Evolutionary conservation across 1,284 basidiomycete species (phyloP).

Genomic region (Leccinum brunneo-olivaceum): DNA sequence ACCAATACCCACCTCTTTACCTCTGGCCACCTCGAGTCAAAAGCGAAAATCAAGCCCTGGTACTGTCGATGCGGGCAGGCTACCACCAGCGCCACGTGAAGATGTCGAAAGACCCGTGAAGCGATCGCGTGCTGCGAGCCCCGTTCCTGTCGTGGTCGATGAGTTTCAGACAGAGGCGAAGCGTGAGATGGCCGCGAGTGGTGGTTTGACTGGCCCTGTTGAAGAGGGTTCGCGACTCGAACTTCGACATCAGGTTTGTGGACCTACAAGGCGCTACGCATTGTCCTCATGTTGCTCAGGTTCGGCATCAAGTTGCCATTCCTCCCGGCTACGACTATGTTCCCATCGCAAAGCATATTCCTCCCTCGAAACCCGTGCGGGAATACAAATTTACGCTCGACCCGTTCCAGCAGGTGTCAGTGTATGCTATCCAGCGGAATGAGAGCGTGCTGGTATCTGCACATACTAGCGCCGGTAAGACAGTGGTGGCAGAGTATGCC

Average conservation of each 20-base stretch:
- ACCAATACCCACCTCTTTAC: not conserved
- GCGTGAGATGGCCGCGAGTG: conserved; percentile 80
- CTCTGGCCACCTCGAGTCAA: conserved; percentile 5
- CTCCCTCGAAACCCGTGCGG: conserved; percentile 84
- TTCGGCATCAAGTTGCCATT: conserved; percentile 92
- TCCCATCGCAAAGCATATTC: conserved; percentile 89
- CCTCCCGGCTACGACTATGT: conserved; percentile 90
- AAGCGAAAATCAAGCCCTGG: conserved; percentile 22
- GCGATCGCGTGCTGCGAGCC: conserved; percentile 34
- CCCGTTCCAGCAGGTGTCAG: conserved; percentile 95
- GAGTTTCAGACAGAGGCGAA: conserved; percentile 88
- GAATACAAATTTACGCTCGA: conserved; percentile 96
- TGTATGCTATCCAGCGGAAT: conserved; percentile 92
- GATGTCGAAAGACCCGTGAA: conserved; percentile 18
- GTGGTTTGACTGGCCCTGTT: conserved; percentile 67
- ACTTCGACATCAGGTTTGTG: conserved; percentile 68
- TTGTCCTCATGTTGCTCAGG: conserved; percentile 37
- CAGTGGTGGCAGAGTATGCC: conserved; percentile 98
- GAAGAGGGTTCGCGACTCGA: conserved; percentile 67
- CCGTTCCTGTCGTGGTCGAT: conserved; percentile 73
- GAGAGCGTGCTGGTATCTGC: conserved; percentile 99
- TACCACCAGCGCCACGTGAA: conserved; percentile 5
- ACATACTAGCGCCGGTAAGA: conserved; percentile 97
- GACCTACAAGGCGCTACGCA: not conserved
- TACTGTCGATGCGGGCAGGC: not conserved